Evolutionary conservation across 306 rosid genomes (phyloP).

Genomic region (Lupinus albus): DNA sequence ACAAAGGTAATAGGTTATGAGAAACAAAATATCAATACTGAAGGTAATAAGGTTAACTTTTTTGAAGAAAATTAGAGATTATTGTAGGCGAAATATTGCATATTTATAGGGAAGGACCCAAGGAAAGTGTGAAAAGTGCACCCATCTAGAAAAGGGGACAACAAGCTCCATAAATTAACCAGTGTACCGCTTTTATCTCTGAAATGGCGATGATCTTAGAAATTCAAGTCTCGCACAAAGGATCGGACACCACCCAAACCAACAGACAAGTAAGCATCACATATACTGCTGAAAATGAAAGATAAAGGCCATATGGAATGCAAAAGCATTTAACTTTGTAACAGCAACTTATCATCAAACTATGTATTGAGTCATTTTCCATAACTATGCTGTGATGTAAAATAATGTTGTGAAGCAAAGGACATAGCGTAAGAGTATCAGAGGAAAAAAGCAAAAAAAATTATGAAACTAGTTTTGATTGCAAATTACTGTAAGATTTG

Average conservation of each 20-base stretch:
- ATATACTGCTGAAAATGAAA: background rate
- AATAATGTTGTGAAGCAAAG: background rate
- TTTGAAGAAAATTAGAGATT: background rate
- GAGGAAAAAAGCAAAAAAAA: background rate
- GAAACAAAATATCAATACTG: background rate
- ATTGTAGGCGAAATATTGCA: background rate
- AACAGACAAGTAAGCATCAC: background rate
- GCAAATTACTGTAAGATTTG: constrained; percentile 21
- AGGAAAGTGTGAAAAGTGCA: background rate
- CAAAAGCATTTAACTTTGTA: background rate
- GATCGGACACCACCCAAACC: background rate
- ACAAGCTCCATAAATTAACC: too few species aligned
- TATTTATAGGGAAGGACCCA: background rate
- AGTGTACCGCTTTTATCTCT: background rate
- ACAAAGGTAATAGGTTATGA: background rate
- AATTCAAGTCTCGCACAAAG: background rate
- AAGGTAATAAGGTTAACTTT: background rate
- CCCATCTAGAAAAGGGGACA: background rate
- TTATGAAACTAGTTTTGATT: constrained; percentile 12
- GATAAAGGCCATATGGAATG: background rate
- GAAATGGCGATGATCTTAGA: background rate
- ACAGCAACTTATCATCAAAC: background rate
- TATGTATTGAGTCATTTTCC: background rate
- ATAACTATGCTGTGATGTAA: background rate
- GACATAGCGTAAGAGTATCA: background rate